Percentiles rank a stretch among this genome's conserved stretches.
Evolutionary conservation across 345 rosid genomes (phyloP).

Genomic region (Hypericum androsaemum): DNA sequence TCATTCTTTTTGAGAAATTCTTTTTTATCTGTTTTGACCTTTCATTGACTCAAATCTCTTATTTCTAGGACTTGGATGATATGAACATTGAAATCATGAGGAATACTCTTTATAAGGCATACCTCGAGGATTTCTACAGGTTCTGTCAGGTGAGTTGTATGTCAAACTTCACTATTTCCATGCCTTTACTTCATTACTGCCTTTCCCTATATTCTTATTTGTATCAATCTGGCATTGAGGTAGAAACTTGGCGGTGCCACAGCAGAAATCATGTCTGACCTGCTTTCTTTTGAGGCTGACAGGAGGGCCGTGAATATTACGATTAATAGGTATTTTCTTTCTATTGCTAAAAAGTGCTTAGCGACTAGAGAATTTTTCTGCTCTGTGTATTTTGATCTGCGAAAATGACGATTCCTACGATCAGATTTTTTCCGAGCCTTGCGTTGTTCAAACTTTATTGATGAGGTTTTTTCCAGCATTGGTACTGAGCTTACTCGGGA

Average conservation of each 20-base stretch:
- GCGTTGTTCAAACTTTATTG: neutral
- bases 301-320: slow-evolving; percentile 94
- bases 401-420: neutral
- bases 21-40: neutral
- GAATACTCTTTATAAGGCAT: slow-evolving; percentile 91
- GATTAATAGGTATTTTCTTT: slow-evolving; percentile 57
- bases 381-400: neutral
- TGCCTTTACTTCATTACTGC: neutral
- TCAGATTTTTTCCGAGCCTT: neutral
- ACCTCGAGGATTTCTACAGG: slow-evolving; percentile 91
- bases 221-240: neutral
- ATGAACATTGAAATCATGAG: slow-evolving; percentile 97
- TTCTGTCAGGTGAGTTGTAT: slow-evolving; percentile 71
- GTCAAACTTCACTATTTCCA: neutral
- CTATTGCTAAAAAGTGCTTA: too few species aligned
- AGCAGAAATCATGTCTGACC: slow-evolving; percentile 96
- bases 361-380: too few species aligned
- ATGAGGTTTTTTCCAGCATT: slow-evolving; percentile 44
- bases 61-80: slow-evolving; percentile 81
- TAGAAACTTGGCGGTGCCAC: slow-evolving; percentile 99
- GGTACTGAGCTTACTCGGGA: slow-evolving; percentile 99
- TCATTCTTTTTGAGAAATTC: neutral
- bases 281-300: slow-evolving; percentile 91
- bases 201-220: slow-evolving; percentile 6
- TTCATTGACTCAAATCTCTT: neutral